phyloP scores from a whole-genome alignment of 257 asterid species.

The Ehretia macrophylla region DNA sequence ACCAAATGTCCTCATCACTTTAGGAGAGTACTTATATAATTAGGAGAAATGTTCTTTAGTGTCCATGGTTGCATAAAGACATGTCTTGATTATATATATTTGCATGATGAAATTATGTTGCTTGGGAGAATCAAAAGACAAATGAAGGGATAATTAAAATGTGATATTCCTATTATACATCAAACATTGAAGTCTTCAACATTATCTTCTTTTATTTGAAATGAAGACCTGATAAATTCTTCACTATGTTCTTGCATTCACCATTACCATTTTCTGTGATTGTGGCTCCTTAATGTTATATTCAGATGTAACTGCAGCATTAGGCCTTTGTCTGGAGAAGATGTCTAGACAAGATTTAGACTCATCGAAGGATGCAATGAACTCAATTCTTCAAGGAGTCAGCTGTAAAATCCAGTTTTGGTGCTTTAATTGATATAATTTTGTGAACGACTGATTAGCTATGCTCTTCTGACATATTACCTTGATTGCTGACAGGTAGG shows the following conservation, averaged over 20 bases:
- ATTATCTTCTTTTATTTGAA: not conserved
- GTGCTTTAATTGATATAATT: slow-evolving; percentile 18
- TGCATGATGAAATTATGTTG: not conserved
- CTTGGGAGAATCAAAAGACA: not conserved
- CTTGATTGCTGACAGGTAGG: slow-evolving; percentile 62
- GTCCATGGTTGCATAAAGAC: not conserved
- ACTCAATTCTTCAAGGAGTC: slow-evolving; percentile 83
- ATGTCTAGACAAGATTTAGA: slow-evolving; percentile 84
- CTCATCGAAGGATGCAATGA: slow-evolving; percentile 74
- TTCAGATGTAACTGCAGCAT: slow-evolving; percentile 85
- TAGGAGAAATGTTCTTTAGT: not conserved
- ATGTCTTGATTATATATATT: no score
- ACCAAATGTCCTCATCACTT: not conserved
- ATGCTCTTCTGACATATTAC: slow-evolving; percentile 11
- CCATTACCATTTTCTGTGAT: slow-evolving; percentile 3
- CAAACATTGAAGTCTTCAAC: not conserved
- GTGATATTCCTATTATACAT: not conserved
- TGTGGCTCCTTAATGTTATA: slow-evolving; percentile 41
- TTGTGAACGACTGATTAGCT: not conserved
- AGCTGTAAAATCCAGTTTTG: slow-evolving; percentile 48
- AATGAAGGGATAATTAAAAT: not conserved
- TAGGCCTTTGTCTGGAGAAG: slow-evolving; percentile 94
- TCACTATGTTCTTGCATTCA: slow-evolving; percentile 5
- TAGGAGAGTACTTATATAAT: not conserved
- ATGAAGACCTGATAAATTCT: not conserved